These are phyloP conservation scores for Xylaria venustula DNA, from an alignment of 495 filamentous ascomycete species.

Conservation along the genomic window DNA sequence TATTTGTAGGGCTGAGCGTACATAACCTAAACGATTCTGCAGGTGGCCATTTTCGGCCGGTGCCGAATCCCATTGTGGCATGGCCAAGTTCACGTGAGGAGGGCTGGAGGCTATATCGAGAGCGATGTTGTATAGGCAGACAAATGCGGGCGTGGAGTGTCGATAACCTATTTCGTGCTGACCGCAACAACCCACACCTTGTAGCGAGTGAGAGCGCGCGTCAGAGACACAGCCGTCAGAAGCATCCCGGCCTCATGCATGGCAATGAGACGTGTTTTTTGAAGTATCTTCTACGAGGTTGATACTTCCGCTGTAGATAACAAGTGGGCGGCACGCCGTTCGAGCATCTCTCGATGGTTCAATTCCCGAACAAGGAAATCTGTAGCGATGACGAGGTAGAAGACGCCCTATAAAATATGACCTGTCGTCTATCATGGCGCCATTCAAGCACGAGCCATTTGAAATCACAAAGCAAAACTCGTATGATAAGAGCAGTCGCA, in stretches of 20 bases:
- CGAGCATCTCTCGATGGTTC: background rate
- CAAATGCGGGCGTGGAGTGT: slow-evolving; percentile 1
- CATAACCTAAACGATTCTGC: slow-evolving; percentile 13
- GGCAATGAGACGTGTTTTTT: background rate
- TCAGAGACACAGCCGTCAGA: background rate
- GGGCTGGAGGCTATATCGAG: slow-evolving; percentile 8
- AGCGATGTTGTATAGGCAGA: background rate
- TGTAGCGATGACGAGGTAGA: background rate
- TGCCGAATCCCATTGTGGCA: slow-evolving; percentile 10
- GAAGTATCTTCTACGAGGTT: slow-evolving; percentile 1
- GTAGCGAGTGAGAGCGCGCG: background rate
- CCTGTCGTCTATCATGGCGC: slow-evolving; percentile 8
- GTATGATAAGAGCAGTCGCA: background rate
- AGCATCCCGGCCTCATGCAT: background rate
- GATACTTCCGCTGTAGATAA: background rate
- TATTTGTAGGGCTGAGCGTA: slow-evolving; percentile 17
- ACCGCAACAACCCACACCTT: slow-evolving; percentile 4
- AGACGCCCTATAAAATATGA: slow-evolving; percentile 9
- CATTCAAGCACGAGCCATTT: background rate
- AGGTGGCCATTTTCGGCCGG: slow-evolving; percentile 14
- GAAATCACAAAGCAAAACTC: slow-evolving; percentile 6
- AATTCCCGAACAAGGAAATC: slow-evolving; percentile 1
- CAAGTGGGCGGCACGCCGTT: background rate
- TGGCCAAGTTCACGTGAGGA: slow-evolving; percentile 9
- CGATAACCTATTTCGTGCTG: background rate